These are phyloP conservation scores for Euphorbia pulcherrima DNA, from an alignment of 345 rosid species.

Conservation along the genomic window DNA sequence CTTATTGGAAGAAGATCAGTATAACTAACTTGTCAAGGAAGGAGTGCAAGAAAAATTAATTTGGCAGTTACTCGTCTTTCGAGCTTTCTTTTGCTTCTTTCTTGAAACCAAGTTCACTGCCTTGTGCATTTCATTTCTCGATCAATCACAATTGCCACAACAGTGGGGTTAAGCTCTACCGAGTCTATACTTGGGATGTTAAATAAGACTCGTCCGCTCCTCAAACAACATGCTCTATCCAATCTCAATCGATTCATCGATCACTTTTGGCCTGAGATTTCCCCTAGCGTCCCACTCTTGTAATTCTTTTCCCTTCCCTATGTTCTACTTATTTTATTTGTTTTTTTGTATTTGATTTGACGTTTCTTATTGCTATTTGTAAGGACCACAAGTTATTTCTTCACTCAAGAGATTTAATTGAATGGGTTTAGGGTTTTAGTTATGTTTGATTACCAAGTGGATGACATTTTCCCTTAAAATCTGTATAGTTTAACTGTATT, in stretches of 20 bases:
- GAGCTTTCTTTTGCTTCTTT: too few species aligned
- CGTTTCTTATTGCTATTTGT: not conserved
- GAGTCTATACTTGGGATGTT: constrained; percentile 96
- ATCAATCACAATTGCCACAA: constrained; percentile 36
- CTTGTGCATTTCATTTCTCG: too few species aligned
- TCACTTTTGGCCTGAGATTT: constrained; percentile 98
- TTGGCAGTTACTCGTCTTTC: too few species aligned
- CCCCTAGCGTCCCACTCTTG: constrained; percentile 95
- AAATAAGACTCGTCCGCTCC: constrained; percentile 68
- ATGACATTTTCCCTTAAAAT: not conserved
- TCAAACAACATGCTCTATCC: constrained; percentile 86
- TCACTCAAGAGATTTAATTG: not conserved
- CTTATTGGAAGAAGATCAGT: too few species aligned
- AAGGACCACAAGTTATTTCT: not conserved
- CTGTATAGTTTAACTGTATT: not conserved
- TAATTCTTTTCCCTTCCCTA: constrained; percentile 22
- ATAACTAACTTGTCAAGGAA: too few species aligned
- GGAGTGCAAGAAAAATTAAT: too few species aligned
- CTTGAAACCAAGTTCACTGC: too few species aligned
- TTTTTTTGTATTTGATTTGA: constrained; percentile 2
- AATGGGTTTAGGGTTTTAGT: constrained; percentile 13
- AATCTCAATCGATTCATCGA: constrained; percentile 84
- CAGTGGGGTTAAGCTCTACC: constrained; percentile 82
- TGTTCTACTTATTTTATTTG: not conserved
- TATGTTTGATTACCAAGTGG: constrained; percentile 7